A percentile compares a stretch with the other conserved stretches of the same genome.
phyloP scores from a whole-genome alignment of 2,329 filamentous ascomycete species.

The Colletotrichum zoysiae region DNA sequence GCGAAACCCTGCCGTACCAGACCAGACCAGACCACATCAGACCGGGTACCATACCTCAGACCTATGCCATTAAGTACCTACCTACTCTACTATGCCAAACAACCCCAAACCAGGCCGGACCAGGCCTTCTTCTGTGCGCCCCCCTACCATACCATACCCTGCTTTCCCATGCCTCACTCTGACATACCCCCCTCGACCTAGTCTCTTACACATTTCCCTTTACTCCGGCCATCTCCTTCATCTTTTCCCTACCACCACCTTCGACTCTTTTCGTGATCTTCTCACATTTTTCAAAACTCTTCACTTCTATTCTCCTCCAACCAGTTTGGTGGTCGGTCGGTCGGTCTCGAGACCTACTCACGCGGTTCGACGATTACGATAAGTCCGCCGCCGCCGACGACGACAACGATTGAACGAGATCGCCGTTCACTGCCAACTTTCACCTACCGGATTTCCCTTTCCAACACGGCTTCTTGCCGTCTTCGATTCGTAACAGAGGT shows the following conservation, averaged over 20 bases:
- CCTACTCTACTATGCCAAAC: conserved; percentile 15
- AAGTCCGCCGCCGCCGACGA: too few species aligned
- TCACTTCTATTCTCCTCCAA: conserved; percentile 3
- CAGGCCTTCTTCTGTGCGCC: conserved; percentile 7
- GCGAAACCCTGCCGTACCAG: conserved; percentile 28
- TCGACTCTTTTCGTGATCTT: conserved; percentile 23
- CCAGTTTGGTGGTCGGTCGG: conserved; percentile 5
- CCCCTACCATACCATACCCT: conserved; percentile 20
- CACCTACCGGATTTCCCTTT: background rate
- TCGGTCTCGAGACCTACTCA: conserved; percentile 1
- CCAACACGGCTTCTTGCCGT: conserved; percentile 16
- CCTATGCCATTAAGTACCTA: background rate
- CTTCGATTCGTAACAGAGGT: conserved; percentile 22
- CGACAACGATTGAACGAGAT: conserved; percentile 5
- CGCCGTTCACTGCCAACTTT: background rate
- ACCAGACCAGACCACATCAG: background rate
- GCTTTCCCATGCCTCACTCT: conserved; percentile 7
- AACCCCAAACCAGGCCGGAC: conserved; percentile 16
- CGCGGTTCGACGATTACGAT: conserved; percentile 5
- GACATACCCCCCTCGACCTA: conserved; percentile 24
- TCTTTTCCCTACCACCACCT: conserved; percentile 20
- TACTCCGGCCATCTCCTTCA: conserved; percentile 10
- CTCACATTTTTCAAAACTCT: conserved; percentile 4
- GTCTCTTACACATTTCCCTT: conserved; percentile 26
- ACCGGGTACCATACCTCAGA: conserved; percentile 10